Conservation (phyloP, 495 filamentous ascomycete genomes). For the Oidiodendron maius region DNA sequence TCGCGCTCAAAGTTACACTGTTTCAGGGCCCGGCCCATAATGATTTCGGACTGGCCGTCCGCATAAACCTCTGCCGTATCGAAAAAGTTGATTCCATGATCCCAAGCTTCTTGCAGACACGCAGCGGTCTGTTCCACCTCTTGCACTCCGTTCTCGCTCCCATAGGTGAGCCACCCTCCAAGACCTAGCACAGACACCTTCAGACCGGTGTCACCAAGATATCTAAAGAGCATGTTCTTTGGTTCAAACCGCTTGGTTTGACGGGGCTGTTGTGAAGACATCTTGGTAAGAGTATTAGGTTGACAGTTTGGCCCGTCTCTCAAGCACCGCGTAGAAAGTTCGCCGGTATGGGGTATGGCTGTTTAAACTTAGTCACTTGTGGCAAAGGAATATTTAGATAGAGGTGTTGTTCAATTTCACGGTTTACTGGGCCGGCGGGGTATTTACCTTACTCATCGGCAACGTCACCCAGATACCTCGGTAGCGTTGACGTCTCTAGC, state of each 20-base stretch:
- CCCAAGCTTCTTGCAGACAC: constrained; percentile 66
- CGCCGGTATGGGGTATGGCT: too few species aligned
- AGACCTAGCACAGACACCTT: constrained; percentile 58
- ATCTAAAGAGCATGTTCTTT: constrained; percentile 51
- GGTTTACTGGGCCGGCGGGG: too few species aligned
- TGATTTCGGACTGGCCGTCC: constrained; percentile 50
- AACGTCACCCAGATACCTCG: too few species aligned
- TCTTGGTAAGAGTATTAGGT: constrained; percentile 3
- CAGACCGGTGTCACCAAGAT: constrained; percentile 55
- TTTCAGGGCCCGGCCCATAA: constrained; percentile 52
- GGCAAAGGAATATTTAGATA: too few species aligned
- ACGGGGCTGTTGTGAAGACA: constrained; percentile 11
- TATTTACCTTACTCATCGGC: too few species aligned
- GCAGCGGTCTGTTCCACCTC: constrained; percentile 42
- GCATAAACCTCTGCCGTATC: constrained; percentile 50
- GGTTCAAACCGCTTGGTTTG: constrained; percentile 16
- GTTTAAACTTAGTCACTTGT: too few species aligned
- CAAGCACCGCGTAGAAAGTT: too few species aligned
- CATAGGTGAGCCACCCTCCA: constrained; percentile 56
- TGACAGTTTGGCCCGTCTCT: too few species aligned
- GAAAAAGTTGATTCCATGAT: constrained; percentile 60
- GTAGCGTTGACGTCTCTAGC: too few species aligned
- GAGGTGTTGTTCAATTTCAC: too few species aligned
- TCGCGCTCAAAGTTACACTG: constrained; percentile 58
- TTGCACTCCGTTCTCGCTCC: constrained; percentile 16